Percentiles rank a stretch among this genome's conserved stretches.
Evolutionary conservation across 1,284 basidiomycete species (phyloP).

Genomic region (Tausonia pullulans): DNA sequence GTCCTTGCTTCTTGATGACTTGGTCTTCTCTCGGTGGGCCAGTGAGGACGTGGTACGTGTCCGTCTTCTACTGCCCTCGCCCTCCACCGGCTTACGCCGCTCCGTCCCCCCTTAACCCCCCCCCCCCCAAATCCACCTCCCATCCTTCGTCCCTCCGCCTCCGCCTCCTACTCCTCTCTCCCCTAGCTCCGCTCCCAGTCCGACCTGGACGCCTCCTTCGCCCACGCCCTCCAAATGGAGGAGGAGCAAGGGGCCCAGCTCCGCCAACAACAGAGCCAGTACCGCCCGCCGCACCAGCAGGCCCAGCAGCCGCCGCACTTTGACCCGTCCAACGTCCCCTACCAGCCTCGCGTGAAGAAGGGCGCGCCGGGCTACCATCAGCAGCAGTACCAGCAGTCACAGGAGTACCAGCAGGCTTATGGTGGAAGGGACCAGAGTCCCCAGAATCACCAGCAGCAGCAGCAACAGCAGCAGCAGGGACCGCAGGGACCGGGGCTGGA

Average conservation of each 20-base stretch:
- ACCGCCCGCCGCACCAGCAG: not conserved
- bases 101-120: not conserved
- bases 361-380: slow-evolving; percentile 1
- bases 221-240: slow-evolving; percentile 30
- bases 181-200: slow-evolving; percentile 26
- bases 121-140: not conserved
- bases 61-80: not conserved
- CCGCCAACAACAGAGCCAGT: not conserved
- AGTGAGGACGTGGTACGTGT: slow-evolving; percentile 25
- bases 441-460: not conserved
- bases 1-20: not conserved
- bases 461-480: slow-evolving; percentile 10
- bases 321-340: slow-evolving; percentile 25
- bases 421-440: not conserved
- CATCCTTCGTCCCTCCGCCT: slow-evolving; percentile 11
- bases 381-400: no score
- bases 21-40: not conserved
- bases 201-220: slow-evolving; percentile 33
- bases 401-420: no score
- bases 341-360: slow-evolving; percentile 29
- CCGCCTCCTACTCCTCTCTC: not conserved
- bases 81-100: not conserved
- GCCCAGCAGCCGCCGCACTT: slow-evolving; percentile 9
- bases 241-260: slow-evolving; percentile 21
- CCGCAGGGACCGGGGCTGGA: slow-evolving; percentile 24